These are phyloP conservation scores for Parascedosporium putredinis DNA, from an alignment of 2,329 filamentous ascomycete species.

Conservation along the genomic window DNA sequence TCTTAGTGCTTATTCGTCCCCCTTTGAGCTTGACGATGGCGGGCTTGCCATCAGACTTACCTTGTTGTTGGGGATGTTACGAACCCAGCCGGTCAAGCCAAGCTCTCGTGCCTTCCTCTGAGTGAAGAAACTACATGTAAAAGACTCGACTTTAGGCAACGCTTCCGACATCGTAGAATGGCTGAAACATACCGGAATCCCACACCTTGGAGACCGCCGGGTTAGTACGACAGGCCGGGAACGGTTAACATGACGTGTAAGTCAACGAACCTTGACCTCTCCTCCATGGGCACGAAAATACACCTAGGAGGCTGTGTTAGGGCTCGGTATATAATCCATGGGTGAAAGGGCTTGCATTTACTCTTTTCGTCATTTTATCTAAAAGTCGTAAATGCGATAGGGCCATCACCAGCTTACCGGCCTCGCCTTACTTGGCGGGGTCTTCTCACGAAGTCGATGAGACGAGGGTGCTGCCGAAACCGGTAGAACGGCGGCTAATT, in stretches of 20 bases:
- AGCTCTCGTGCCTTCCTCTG: constrained; percentile 38
- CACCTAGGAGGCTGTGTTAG: constrained; percentile 27
- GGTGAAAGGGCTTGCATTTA: constrained; percentile 12
- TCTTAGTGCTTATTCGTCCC: neutral
- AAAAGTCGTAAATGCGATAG: no score
- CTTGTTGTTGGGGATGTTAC: constrained; percentile 47
- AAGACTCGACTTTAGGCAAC: neutral
- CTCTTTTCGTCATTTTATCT: constrained; percentile 24
- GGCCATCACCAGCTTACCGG: no score
- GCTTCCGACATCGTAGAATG: neutral
- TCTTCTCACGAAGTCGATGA: neutral
- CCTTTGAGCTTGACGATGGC: neutral
- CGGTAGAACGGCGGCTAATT: neutral
- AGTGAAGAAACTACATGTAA: constrained; percentile 38
- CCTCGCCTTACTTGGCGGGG: neutral
- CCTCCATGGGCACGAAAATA: constrained; percentile 54
- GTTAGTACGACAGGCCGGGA: no score
- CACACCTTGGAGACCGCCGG: constrained; percentile 32
- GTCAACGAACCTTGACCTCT: constrained; percentile 47
- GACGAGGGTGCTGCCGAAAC: no score
- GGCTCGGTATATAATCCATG: neutral
- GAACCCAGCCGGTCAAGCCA: constrained; percentile 50
- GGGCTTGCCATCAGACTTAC: constrained; percentile 20
- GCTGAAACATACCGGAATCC: constrained; percentile 36
- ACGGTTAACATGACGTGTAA: neutral